Evolutionary conservation across 306 rosid species (phyloP), one percentile per base, ranked within the genome.

Genomic region (Gastrolobium villosum): DNA sequence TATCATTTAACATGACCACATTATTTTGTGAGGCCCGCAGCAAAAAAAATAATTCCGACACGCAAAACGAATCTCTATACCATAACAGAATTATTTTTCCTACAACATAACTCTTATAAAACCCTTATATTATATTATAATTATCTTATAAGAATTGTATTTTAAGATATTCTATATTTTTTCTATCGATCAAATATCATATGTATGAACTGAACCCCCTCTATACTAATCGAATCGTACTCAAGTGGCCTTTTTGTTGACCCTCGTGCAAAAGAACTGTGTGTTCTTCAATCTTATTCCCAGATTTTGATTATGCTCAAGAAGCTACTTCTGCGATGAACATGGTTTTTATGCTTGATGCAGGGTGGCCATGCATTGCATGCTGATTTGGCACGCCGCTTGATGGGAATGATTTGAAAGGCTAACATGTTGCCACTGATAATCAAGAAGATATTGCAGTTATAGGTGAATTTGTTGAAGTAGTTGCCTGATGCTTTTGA

Each of bases 331-430:
- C 53, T 40, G 40, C 2, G 5, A 36, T 15, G 74, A 7, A 3
- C 5, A 45, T 74, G 75, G 61, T 44, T 46, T 36, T 61, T 43
- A 14, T 60, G 32, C 28, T 70, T 82, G 80, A 32, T 61, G 75
- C 90, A 89, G 98, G 96, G 89, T 79, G 91, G 98, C 63, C 98
- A 92, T 82, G 78, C 91, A 54, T 83, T 89, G 83, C 97, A 94
- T 75, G 77, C 86, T 49, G 90, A 87, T 87, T 77, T 94, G 65
- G 92, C 83, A 8, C 90, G 89, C 59, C 70, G 77, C 65, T 72
- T 90, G 43, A 73, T 70, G 48, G 88, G 67, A 72, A 62, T 28
- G n/a, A 63, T 60, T 61, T 81, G 73, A 85, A 80, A 15, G 74
- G 79, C 48, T 68, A 15, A 6, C 44, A 13, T n/a, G 28, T 40